phyloP scores from a whole-genome alignment of 805 yeast species.

The Cyberlindnera suaveolens region DNA sequence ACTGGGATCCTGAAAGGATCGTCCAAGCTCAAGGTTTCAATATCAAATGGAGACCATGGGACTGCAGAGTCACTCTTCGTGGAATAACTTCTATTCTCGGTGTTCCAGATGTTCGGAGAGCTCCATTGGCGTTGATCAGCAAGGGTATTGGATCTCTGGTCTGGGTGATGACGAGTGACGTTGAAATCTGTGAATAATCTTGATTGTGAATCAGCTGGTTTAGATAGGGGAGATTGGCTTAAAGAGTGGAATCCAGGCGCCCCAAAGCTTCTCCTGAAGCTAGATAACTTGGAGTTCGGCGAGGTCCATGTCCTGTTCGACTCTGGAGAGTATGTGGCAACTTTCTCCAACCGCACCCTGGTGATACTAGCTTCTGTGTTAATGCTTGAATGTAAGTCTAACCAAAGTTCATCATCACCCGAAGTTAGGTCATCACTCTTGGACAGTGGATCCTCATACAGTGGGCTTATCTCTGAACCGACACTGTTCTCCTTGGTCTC shows the following conservation, averaged over 20 bases:
- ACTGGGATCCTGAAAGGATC: constrained; percentile 10
- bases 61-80: constrained; percentile 24
- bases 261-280: constrained; percentile 18
- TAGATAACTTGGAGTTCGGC: constrained; percentile 22
- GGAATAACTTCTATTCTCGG: constrained; percentile 20
- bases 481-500: too few relatives aligned
- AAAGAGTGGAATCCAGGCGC: constrained; percentile 14
- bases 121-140: constrained; percentile 10
- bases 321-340: constrained; percentile 6
- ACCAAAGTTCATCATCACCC: background rate
- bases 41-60: constrained; percentile 22
- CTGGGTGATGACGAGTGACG: background rate
- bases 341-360: constrained; percentile 1
- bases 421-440: background rate
- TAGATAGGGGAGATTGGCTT: constrained; percentile 19
- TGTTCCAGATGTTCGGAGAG: constrained; percentile 22
- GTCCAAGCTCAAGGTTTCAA: constrained; percentile 16
- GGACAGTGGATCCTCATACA: background rate
- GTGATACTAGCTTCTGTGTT: constrained; percentile 1
- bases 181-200: constrained; percentile 5
- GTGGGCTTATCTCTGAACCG: background rate
- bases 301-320: constrained; percentile 16
- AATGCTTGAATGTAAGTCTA: background rate
- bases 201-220: constrained; percentile 13
- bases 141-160: background rate